Evolutionary conservation across 176 grass and related monocot species (phyloP).

Genomic region (Panicum miliaceum): DNA sequence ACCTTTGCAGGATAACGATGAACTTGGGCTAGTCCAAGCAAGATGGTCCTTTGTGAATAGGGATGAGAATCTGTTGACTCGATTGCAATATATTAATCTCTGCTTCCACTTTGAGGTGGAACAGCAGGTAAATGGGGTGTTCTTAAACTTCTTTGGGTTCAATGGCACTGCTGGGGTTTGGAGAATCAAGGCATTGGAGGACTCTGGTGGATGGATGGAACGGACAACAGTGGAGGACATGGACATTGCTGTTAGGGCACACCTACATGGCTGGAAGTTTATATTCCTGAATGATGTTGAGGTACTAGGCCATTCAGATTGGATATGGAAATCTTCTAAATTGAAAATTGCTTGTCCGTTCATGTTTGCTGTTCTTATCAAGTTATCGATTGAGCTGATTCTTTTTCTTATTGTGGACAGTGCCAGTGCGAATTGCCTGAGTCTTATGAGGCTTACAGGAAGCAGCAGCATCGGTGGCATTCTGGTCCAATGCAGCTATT

Average conservation of each 20-base stretch:
- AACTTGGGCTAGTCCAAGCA: constrained; percentile 90
- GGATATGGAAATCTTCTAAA: neutral
- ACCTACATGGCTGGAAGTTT: constrained; percentile 95
- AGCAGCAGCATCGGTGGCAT: constrained; percentile 99
- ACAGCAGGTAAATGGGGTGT: constrained; percentile 91
- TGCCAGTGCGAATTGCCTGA: constrained; percentile 98
- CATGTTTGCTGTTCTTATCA: neutral
- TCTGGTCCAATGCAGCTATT: constrained; percentile 98
- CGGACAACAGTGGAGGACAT: constrained; percentile 98
- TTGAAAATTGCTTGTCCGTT: neutral
- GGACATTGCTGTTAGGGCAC: constrained; percentile 96
- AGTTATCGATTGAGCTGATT: constrained; percentile 4
- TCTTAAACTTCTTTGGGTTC: constrained; percentile 97
- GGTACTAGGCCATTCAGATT: constrained; percentile 38
- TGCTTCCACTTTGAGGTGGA: constrained; percentile 99
- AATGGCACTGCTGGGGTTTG: constrained; percentile 97
- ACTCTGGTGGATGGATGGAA: constrained; percentile 95
- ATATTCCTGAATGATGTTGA: constrained; percentile 93
- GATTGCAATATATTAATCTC: constrained; percentile 93
- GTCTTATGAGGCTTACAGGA: constrained; percentile 98
- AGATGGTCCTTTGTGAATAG: constrained; percentile 99
- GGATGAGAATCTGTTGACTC: constrained; percentile 89
- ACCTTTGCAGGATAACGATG: constrained; percentile 70
- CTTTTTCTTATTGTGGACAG: constrained; percentile 43
- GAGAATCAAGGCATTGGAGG: constrained; percentile 90